A percentile compares a stretch with the other conserved stretches of the same genome.
These are phyloP conservation scores for Mikania micrantha DNA, from an alignment of 129 eudicot genomes.

Conservation along the genomic window DNA sequence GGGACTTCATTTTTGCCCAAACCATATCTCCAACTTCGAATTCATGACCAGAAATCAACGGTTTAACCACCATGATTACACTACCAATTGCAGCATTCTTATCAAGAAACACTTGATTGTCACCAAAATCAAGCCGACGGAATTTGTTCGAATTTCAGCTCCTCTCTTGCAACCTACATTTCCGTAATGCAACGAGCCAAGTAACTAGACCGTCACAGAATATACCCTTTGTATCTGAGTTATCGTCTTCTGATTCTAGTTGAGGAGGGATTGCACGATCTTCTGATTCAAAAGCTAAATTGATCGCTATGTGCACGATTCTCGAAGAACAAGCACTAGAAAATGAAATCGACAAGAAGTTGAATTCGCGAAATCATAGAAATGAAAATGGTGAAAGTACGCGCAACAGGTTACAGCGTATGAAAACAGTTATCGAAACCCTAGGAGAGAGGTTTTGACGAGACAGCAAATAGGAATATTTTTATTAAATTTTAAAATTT, in stretches of 20 bases:
- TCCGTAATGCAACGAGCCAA: slow-evolving; percentile 1
- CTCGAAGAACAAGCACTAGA: slow-evolving; percentile 1
- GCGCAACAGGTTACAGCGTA: background rate
- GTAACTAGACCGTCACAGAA: background rate
- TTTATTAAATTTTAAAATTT: too few species aligned
- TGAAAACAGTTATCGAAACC: slow-evolving; percentile 23
- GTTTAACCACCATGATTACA: slow-evolving; percentile 6
- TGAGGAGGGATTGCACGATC: slow-evolving; percentile 15
- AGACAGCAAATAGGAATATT: background rate
- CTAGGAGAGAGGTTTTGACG: background rate
- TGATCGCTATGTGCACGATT: background rate
- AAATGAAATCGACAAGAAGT: background rate
- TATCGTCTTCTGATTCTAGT: slow-evolving; percentile 14
- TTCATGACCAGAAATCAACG: slow-evolving; percentile 28
- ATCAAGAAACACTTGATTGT: slow-evolving; percentile 22
- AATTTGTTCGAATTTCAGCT: background rate
- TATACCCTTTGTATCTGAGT: slow-evolving; percentile 4
- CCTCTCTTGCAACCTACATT: background rate
- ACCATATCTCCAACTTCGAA: slow-evolving; percentile 88
- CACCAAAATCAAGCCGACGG: slow-evolving; percentile 28
- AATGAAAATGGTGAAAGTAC: background rate
- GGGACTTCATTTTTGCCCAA: slow-evolving; percentile 96
- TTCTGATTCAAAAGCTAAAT: slow-evolving; percentile 9
- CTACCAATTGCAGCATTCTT: slow-evolving; percentile 38
- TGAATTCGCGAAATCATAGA: background rate